Evolutionary conservation across 176 grass and related monocot species (phyloP), one percentile per base, ranked within the genome.

Genomic region (Bolboschoenus planiculmis): DNA sequence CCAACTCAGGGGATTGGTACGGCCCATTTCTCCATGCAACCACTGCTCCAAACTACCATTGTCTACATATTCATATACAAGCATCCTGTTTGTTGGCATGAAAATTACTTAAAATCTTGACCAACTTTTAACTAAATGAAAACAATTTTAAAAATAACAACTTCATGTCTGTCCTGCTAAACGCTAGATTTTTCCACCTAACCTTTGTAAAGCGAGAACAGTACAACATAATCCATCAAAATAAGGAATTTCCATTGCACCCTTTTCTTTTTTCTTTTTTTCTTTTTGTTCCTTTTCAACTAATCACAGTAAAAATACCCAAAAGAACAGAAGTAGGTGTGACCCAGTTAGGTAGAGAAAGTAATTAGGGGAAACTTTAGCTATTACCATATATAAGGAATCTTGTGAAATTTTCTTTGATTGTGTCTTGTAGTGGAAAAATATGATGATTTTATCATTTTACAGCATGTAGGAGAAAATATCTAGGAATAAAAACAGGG

Each of bases 11-110:
- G 97, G 89, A 83, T 85, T 92, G 50, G 78, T 80, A 1, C 58
- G 86, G 0, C 88, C 89, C 23, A 89, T 78, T 83, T 93, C 93
- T 46, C 91, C 93, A 85, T 96, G 97, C 64, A 99, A 64, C 97
- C 97, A 99, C 82, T 93, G 97, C 78, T 99, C 97, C 86, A 99
- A 48, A 83, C 88, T 99, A 37, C 97, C 97, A 50, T 96, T 99
- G 24, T 99, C 97, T 61, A 96, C 87, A 77, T 93, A 99, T 88
- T 99, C 97, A 29, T 99, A 99, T 68, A 99, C 91, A 83, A 99
- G 88, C 91, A 99, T 99, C 83, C 97, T 99, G 85, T 79, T n/a
- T 70, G 84, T 82, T 21, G 0, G 7, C 56, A 81, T 15, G 7
- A 56, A 62, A 1, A 83, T 84, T n/a, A 79, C 75, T 79, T 83